Percentiles rank a stretch among this genome's conserved stretches.
Evolutionary conservation across 306 rosid species (phyloP).

Genomic region (Acacia confusa): DNA sequence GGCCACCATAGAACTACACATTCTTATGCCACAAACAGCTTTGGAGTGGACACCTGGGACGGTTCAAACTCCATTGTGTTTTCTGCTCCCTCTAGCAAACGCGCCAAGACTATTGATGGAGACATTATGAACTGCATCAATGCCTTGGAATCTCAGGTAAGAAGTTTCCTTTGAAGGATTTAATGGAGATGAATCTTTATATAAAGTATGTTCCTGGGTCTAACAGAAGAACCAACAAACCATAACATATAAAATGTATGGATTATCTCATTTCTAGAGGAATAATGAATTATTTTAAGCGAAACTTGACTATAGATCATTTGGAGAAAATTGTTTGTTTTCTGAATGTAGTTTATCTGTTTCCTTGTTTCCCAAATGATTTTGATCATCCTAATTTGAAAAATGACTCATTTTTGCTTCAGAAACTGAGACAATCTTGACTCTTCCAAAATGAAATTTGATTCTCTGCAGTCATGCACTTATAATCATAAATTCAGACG

Average conservation of each 20-base stretch:
- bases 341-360: too few relatives aligned
- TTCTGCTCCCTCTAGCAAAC: conserved; percentile 55
- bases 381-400: too few relatives aligned
- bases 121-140: conserved; percentile 58
- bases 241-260: neutral
- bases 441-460: too few relatives aligned
- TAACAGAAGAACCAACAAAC: neutral
- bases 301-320: neutral
- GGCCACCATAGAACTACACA: conserved; percentile 40
- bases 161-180: conserved; percentile 2
- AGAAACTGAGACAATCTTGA: too few relatives aligned
- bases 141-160: conserved; percentile 79
- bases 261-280: neutral
- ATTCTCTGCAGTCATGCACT: too few relatives aligned
- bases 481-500: too few relatives aligned
- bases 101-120: conserved; percentile 56
- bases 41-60: conserved; percentile 70
- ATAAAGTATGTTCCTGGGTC: neutral
- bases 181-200: neutral
- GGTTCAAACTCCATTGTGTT: conserved; percentile 65
- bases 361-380: too few relatives aligned
- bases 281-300: neutral
- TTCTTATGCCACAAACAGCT: conserved; percentile 45
- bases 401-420: too few relatives aligned
- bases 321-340: neutral